phyloP scores from a whole-genome alignment of 176 grass and related monocot species.

The Oryza glumipatula region DNA sequence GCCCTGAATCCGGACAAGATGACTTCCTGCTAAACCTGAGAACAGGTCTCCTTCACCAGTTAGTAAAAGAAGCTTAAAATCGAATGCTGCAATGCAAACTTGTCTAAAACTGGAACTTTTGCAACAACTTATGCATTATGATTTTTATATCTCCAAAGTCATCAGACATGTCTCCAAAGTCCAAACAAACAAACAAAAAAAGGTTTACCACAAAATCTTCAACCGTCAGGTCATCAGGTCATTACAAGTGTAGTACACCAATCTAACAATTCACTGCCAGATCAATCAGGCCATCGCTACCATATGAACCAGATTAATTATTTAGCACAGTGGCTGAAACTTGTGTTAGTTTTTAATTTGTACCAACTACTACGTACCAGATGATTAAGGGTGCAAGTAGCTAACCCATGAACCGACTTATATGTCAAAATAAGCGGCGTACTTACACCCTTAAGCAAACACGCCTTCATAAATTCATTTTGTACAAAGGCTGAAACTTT shows the following conservation, averaged over 20 bases:
- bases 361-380: too few species aligned
- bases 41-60: background rate
- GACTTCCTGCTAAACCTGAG: background rate
- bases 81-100: background rate
- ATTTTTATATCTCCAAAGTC: background rate
- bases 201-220: too few species aligned
- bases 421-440: too few species aligned
- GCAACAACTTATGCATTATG: background rate
- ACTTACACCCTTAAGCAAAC: too few species aligned
- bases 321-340: background rate
- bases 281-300: background rate
- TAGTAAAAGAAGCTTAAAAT: background rate
- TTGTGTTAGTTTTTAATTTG: background rate
- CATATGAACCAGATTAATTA: background rate
- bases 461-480: too few species aligned
- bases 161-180: too few species aligned
- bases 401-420: too few species aligned
- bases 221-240: background rate
- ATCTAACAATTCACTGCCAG: background rate
- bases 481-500: too few species aligned
- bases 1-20: constrained; percentile 16
- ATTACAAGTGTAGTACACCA: background rate
- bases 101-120: background rate
- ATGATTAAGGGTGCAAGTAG: too few species aligned
- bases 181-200: too few species aligned